Conservation (phyloP, 352 stramenopile species). For the Chrysophaeum taylorii region DNA sequence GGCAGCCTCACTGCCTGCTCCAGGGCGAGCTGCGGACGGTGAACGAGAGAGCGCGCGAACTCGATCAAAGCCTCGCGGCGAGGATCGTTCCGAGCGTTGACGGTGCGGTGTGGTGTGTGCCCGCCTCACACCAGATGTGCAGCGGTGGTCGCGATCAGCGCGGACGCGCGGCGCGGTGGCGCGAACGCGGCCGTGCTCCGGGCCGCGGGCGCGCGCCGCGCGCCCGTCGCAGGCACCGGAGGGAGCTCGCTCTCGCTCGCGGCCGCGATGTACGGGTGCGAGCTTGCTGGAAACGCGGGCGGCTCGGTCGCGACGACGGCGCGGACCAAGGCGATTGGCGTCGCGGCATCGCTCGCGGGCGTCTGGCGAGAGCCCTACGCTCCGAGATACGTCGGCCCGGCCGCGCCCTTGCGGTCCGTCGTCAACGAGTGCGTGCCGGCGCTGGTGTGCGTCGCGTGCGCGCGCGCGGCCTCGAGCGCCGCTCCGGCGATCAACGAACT, state of each 20-base stretch:
- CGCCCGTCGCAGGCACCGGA: neutral
- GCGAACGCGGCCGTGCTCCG: neutral
- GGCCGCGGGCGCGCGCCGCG: neutral
- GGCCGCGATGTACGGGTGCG: neutral
- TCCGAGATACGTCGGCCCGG: neutral
- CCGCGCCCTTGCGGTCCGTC: neutral
- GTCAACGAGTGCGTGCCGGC: neutral
- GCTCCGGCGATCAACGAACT: neutral
- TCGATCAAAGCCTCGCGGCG: neutral
- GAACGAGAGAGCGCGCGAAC: neutral
- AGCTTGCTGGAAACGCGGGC: constrained; percentile 2
- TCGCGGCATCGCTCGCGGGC: constrained; percentile 6
- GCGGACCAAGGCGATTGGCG: constrained; percentile 10
- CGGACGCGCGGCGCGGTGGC: constrained; percentile 5
- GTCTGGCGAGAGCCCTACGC: neutral
- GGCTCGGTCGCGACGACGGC: constrained; percentile 4
- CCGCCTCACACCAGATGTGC: neutral
- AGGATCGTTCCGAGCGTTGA: neutral
- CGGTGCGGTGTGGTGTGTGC: neutral
- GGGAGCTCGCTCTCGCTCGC: neutral
- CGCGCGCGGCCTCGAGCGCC: neutral
- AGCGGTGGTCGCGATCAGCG: neutral
- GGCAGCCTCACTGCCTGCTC: neutral
- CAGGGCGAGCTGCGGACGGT: neutral
- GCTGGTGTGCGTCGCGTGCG: neutral